phyloP scores from a whole-genome alignment of 225 moss, liverwort and hornwort genomes.

The Rhytidiadelphus loreus region DNA sequence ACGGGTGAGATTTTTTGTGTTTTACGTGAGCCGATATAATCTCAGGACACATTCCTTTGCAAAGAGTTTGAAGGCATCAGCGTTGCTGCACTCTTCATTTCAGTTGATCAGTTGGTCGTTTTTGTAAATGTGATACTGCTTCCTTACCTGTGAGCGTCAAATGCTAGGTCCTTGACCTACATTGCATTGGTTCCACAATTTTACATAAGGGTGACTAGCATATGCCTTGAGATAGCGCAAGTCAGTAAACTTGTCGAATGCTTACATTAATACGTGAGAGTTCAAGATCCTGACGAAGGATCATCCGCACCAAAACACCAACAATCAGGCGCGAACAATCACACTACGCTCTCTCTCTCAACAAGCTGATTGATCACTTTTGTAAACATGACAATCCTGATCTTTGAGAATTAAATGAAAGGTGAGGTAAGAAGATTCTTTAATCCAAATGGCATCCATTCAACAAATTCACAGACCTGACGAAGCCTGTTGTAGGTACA shows the following conservation, averaged over 20 bases:
- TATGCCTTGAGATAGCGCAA: background rate
- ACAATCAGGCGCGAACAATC: background rate
- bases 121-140: background rate
- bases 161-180: background rate
- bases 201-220: background rate
- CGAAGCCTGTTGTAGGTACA: background rate
- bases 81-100: background rate
- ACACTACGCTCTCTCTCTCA: background rate
- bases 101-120: background rate
- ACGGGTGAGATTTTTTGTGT: background rate
- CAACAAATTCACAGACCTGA: background rate
- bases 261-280: constrained; percentile 25
- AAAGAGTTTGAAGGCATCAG: background rate
- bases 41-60: background rate
- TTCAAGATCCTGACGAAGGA: background rate
- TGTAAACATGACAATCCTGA: background rate
- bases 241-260: constrained; percentile 27
- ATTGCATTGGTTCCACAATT: background rate
- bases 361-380: background rate
- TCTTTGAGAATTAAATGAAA: background rate
- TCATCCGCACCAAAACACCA: background rate
- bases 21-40: background rate
- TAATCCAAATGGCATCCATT: background rate
- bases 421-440: background rate
- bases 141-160: background rate